phyloP scores from a whole-genome alignment of 106 monocot species.

The Phalaenopsis equestris region DNA sequence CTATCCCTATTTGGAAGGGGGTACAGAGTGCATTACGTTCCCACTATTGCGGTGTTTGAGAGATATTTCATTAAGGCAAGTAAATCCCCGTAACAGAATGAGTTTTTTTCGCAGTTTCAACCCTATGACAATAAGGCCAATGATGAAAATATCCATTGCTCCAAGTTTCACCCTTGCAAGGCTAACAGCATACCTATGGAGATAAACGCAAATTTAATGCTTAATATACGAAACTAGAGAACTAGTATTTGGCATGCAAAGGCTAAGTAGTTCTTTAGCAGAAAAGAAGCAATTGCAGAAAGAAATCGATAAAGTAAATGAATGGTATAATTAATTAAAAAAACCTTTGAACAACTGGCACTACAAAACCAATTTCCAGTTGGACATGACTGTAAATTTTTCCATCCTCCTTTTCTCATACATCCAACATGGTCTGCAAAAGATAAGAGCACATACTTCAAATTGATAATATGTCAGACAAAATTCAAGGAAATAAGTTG shows the following conservation, averaged over 20 bases:
- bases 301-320: neutral
- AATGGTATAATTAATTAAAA: neutral
- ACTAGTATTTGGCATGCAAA: neutral
- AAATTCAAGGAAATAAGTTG: neutral
- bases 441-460: conserved; percentile 4
- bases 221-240: neutral
- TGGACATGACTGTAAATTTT: conserved; percentile 27
- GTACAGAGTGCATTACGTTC: neutral
- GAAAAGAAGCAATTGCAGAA: neutral
- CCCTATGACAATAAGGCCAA: neutral
- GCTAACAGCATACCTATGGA: neutral
- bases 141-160: neutral
- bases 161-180: neutral
- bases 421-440: conserved; percentile 66
- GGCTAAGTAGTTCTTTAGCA: neutral
- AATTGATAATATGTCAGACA: neutral
- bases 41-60: neutral
- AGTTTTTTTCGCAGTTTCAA: neutral
- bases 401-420: conserved; percentile 19
- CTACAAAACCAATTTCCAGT: conserved; percentile 68
- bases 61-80: neutral
- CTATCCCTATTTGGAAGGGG: neutral
- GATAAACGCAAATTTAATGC: neutral
- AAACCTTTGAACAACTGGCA: conserved; percentile 52
- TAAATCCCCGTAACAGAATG: neutral